A percentile compares a stretch with the other conserved stretches of the same genome.
These are phyloP conservation scores for Aegilops umbellulata DNA, from an alignment of 176 grass and related monocot genomes.

Conservation along the genomic window DNA sequence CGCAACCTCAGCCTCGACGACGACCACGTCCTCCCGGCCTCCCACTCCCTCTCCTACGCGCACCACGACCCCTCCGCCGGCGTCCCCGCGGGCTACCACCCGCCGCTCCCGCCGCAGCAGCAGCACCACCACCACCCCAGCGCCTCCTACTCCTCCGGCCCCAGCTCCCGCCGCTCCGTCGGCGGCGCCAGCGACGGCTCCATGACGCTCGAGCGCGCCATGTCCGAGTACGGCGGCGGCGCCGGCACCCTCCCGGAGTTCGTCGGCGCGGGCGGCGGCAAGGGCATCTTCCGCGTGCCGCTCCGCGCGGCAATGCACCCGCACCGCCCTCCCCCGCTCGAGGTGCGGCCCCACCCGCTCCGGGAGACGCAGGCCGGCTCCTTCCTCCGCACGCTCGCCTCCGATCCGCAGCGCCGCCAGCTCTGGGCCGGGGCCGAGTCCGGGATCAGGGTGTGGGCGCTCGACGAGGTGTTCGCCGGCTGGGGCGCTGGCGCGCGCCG, in stretches of 20 bases:
- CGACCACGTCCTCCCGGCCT: slow-evolving; percentile 32
- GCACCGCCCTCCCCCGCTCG: slow-evolving; percentile 61
- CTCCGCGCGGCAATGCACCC: slow-evolving; percentile 83
- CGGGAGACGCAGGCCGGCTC: slow-evolving; percentile 87
- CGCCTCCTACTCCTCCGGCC: slow-evolving; percentile 30
- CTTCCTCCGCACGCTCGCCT: slow-evolving; percentile 64
- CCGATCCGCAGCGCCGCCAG: slow-evolving; percentile 46
- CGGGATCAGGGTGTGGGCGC: slow-evolving; percentile 51
- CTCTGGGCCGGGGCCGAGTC: slow-evolving; percentile 57
- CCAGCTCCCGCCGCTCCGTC: slow-evolving; percentile 6
- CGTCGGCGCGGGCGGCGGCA: slow-evolving; percentile 54
- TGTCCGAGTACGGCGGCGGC: slow-evolving; percentile 78
- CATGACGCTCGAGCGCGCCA: slow-evolving; percentile 72
- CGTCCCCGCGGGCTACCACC: slow-evolving; percentile 16
- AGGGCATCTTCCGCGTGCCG: slow-evolving; percentile 76
- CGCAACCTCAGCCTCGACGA: slow-evolving; percentile 83
- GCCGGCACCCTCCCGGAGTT: slow-evolving; percentile 72
- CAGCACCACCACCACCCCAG: slow-evolving; percentile 22
- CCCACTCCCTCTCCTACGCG: slow-evolving; percentile 40
- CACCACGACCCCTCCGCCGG: slow-evolving; percentile 27
- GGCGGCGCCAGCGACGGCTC: slow-evolving; percentile 49
- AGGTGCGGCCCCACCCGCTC: slow-evolving; percentile 77
- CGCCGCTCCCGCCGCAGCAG: slow-evolving; percentile 35
- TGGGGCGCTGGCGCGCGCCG: slow-evolving; percentile 57
- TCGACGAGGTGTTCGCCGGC: slow-evolving; percentile 51